phyloP scores from a whole-genome alignment of 73 alveolate genomes.

The Paramecium pentaurelia region DNA sequence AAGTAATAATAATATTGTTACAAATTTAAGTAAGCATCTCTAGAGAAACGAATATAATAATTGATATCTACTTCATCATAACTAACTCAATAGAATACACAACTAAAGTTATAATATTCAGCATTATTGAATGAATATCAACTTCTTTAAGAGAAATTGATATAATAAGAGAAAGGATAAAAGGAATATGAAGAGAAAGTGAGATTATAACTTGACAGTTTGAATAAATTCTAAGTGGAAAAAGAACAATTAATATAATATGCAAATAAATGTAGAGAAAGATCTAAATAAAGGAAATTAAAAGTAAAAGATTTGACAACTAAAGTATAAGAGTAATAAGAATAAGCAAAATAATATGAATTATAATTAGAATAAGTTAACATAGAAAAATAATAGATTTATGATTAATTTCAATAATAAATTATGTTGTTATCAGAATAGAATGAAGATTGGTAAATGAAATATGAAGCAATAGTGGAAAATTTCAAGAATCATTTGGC shows the following conservation, averaged over 20 bases:
- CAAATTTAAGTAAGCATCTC: background rate
- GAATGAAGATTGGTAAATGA: slow-evolving; percentile 16
- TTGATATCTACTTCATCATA: slow-evolving; percentile 24
- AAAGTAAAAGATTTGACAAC: slow-evolving; percentile 10
- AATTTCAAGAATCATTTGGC: slow-evolving; percentile 1
- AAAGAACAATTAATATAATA: slow-evolving; percentile 1
- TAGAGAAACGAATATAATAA: background rate
- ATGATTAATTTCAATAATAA: background rate
- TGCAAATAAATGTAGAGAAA: slow-evolving; percentile 38
- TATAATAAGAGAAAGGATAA: background rate
- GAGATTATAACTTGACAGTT: background rate
- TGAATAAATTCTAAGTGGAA: background rate
- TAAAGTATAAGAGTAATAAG: background rate
- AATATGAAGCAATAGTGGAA: background rate
- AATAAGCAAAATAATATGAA: background rate
- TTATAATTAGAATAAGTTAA: background rate
- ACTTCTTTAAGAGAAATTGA: background rate
- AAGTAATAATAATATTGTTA: background rate
- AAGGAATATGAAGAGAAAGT: slow-evolving; percentile 11
- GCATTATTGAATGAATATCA: slow-evolving; percentile 21
- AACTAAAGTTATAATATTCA: background rate
- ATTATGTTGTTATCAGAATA: background rate
- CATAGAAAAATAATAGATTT: background rate
- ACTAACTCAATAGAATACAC: background rate
- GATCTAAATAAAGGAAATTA: slow-evolving; percentile 22